Evolutionary conservation across 1,284 basidiomycete species (phyloP).

Genomic region (Pseudozyma sp.): DNA sequence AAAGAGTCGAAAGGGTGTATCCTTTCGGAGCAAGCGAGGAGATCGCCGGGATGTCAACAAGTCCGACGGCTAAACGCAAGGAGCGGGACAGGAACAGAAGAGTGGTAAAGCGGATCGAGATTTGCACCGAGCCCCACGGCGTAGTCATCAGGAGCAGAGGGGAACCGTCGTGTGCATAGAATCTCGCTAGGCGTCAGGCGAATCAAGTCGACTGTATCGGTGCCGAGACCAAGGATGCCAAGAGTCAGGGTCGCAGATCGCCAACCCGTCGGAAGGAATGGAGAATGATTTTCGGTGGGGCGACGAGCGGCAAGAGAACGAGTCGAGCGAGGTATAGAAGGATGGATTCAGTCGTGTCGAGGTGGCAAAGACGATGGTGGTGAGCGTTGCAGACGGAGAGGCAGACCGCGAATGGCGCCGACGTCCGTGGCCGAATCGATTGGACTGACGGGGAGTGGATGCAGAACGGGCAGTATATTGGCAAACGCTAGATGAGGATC

Average conservation of each 20-base stretch:
- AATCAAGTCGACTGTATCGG: not conserved
- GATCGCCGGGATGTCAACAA: too few species aligned
- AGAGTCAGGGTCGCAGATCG: not conserved
- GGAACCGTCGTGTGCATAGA: not conserved
- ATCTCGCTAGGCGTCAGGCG: not conserved
- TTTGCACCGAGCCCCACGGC: not conserved
- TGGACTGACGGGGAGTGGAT: not conserved
- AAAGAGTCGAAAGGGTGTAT: too few species aligned
- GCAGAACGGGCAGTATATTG: constrained; percentile 15
- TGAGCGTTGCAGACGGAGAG: not conserved
- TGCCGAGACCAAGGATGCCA: too few species aligned
- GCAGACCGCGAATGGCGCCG: not conserved
- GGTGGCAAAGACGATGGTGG: too few species aligned
- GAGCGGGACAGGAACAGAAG: too few species aligned
- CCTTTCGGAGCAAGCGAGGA: too few species aligned
- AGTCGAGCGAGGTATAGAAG: too few species aligned
- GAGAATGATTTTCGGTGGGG: too few species aligned
- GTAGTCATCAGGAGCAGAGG: not conserved
- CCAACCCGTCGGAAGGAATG: not conserved
- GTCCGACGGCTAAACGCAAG: too few species aligned
- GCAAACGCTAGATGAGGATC: not conserved
- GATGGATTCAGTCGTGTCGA: not conserved
- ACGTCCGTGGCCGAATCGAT: not conserved
- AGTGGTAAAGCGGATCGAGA: too few species aligned
- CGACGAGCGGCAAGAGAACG: too few species aligned